Conservation (phyloP, 352 stramenopile species). For the Globisporangium abappressorium region DNA sequence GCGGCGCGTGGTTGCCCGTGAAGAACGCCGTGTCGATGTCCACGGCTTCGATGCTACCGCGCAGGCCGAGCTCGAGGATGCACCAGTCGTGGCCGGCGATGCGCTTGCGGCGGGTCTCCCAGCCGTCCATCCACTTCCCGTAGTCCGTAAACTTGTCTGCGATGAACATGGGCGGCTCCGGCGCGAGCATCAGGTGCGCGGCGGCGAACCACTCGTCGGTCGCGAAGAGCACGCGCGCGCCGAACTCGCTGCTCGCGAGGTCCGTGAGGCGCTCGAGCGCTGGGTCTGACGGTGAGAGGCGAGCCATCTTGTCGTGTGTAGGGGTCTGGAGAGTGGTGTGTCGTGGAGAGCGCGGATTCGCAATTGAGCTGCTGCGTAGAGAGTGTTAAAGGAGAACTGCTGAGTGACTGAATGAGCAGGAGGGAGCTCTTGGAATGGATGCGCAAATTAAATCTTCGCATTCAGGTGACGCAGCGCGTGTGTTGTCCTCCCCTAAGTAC, state of each 20-base stretch:
- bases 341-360: background rate
- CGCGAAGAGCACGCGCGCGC: slow-evolving; percentile 83
- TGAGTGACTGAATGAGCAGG: background rate
- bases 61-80: slow-evolving; percentile 86
- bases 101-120: slow-evolving; percentile 92
- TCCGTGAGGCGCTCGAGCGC: slow-evolving; percentile 47
- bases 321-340: background rate
- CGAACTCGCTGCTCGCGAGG: slow-evolving; percentile 57
- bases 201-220: slow-evolving; percentile 93
- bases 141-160: slow-evolving; percentile 90
- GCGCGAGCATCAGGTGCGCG: slow-evolving; percentile 80
- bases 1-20: slow-evolving; percentile 88
- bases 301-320: background rate
- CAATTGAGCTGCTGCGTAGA: background rate
- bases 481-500: background rate
- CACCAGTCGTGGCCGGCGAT: slow-evolving; percentile 90
- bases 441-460: slow-evolving; percentile 2
- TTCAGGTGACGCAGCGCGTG: background rate
- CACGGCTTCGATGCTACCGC: slow-evolving; percentile 50
- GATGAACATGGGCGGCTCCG: slow-evolving; percentile 82
- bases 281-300: slow-evolving; percentile 7
- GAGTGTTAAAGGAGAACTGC: background rate
- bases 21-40: slow-evolving; percentile 95
- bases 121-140: slow-evolving; percentile 96
- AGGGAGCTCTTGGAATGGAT: background rate